Base-by-base conservation (phyloP, 2,329 filamentous ascomycete genomes). In the Trichoderma citrinoviride region DNA sequence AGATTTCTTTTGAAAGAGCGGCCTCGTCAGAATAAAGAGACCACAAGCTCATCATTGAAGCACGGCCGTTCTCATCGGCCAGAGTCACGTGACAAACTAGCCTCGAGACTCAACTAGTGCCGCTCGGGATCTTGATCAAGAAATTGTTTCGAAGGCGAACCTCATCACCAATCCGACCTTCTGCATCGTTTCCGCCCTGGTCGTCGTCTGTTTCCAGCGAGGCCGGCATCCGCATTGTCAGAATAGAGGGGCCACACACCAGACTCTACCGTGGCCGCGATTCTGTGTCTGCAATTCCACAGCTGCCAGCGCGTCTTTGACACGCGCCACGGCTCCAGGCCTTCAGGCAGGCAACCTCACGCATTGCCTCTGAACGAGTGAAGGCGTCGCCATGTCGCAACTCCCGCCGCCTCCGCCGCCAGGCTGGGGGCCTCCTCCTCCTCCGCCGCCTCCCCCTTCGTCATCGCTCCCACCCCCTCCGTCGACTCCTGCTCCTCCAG, bases 401-500 rank as follows among this genome's bases (percentile, higher is more conserved):
- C 79, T 76, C 63, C 83, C 82, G 53, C 84, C 84, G 66, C 84
- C 84, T 17, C 84, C 84, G 44, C 84, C 84, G 57, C 85, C 85
- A 29, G 83, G 84, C 66, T 86, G 83, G 83, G 83, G 82, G 12
- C 80, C 80, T 52, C 75, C 79, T 54, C 83, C 87, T 63, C 86
- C 87, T 71, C 80, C 80, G 40, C 83, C 83, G 21, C 82, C 83
- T 29, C 83, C 83, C 47, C 82, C 83, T 17, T 82, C 83, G 47
- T 82, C 82, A 14, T 82, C 81, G 29, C 78, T 85, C n/a, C 84
- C 85, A 67, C 84, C 85, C 43, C 85, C 85, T 23, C 83, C 84
- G 2, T 78, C 82, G 50, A 78, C 78, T 29, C 82, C 83, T 44
- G 81, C 90, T 46, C 77, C 79, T 33, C 80, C 82, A 49, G 81